A percentile compares a stretch with the other conserved stretches of the same genome.
Conservation (phyloP, 1,139 yeast genomes). For the Arxiozyma telluris region DNA sequence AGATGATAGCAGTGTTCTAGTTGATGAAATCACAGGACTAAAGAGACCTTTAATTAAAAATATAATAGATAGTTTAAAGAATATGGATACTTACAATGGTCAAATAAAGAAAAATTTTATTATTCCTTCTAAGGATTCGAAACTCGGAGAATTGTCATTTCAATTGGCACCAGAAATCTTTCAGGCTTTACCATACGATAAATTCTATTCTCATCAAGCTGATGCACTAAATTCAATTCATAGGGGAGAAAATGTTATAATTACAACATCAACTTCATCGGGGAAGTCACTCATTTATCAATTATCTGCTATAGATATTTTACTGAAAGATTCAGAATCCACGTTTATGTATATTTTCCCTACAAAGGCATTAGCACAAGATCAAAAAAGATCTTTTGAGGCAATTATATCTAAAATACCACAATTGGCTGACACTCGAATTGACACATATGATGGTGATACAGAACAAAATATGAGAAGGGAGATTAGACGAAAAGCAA, state of each 20-base stretch:
- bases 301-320: constrained; percentile 57
- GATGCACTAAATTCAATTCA: constrained; percentile 56
- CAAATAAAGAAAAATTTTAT: constrained; percentile 48
- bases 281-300: constrained; percentile 93
- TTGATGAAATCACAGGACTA: constrained; percentile 21
- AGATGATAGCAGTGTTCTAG: neutral
- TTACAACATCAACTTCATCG: constrained; percentile 89
- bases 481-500: constrained; percentile 50
- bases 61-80: constrained; percentile 42
- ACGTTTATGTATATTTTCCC: constrained; percentile 89
- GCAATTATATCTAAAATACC: constrained; percentile 46
- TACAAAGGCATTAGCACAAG: constrained; percentile 95
- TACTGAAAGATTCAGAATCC: constrained; percentile 42
- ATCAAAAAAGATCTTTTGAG: constrained; percentile 72
- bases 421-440: constrained; percentile 28
- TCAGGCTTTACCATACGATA: constrained; percentile 40
- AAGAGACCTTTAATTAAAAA: constrained; percentile 35
- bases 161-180: constrained; percentile 40
- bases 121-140: constrained; percentile 39
- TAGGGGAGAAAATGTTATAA: constrained; percentile 56
- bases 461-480: constrained; percentile 52
- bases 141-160: constrained; percentile 36
- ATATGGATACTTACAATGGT: constrained; percentile 42
- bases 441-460: constrained; percentile 91
- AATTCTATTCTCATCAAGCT: constrained; percentile 73